These are phyloP conservation scores for Oryza brachyantha DNA, from an alignment of 176 grass and related monocot species.

Conservation along the genomic window DNA sequence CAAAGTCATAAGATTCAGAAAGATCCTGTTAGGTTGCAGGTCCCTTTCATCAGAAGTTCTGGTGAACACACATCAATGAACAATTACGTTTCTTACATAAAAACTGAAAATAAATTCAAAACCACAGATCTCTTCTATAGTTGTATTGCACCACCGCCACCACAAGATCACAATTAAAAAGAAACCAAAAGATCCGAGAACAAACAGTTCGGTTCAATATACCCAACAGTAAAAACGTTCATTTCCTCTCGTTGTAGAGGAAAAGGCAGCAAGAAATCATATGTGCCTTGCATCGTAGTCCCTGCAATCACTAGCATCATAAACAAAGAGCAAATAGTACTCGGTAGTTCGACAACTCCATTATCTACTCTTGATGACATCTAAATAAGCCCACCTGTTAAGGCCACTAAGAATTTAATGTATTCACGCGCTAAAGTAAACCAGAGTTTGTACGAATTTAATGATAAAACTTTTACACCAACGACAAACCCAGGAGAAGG, in stretches of 20 bases:
- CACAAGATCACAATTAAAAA: background rate
- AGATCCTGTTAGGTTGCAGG: background rate
- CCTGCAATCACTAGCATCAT: background rate
- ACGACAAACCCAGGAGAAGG: background rate
- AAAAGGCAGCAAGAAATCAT: background rate
- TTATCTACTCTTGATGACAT: background rate
- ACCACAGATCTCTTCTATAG: background rate
- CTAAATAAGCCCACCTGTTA: conserved; percentile 1
- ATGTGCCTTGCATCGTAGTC: conserved; percentile 7
- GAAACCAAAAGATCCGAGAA: background rate
- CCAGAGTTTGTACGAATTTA: conserved; percentile 1
- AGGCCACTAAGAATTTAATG: conserved; percentile 13
- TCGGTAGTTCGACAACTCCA: background rate
- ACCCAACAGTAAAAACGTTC: background rate
- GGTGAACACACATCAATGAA: background rate
- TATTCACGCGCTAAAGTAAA: conserved; percentile 41
- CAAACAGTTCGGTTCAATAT: background rate
- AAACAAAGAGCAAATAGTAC: background rate
- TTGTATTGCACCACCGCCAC: background rate
- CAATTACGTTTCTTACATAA: background rate
- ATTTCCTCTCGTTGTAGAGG: background rate
- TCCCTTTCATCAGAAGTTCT: background rate
- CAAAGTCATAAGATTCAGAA: background rate
- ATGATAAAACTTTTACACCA: conserved; percentile 35
- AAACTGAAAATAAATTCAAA: background rate